Base-by-base conservation (phyloP, 352 stramenopile genomes). In the Phytophthora aleatoria region DNA sequence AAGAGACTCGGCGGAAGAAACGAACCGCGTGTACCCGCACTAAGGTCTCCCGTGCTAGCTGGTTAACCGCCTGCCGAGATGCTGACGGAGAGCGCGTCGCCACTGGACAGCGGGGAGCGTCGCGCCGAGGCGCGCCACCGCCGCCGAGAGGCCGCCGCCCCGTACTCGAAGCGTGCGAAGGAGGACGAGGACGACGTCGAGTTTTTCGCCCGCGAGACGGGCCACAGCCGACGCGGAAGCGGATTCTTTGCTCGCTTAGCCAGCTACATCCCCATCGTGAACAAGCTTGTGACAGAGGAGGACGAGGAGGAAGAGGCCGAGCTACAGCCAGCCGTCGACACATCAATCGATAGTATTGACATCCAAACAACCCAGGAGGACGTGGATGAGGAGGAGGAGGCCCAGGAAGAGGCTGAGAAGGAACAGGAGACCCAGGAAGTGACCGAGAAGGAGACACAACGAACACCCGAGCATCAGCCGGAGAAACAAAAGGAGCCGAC, bases 181-280 rank as follows among this genome's bases (percentile, higher is more conserved):
- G 61, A 69, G 9, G 64, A 74, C 1, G 67, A 73, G 13, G 47
- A 65, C 13, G 36, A 53, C 28, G 39, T 31, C 16, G 61, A 50
- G 53, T 71, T 72, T 30, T 64, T 61, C 26, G 54, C 24, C n/a
- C 42, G 3, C 1, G 35, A 60, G 38, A 60, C 51, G n/a, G 20
- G 35, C 55, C 16, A 48, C 30, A 41, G 13, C 55, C 48, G 33
- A 44, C 64, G 42, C 27, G 61, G 44, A 13, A 53, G 57, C 44
- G 67, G 74, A 5, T 63, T 91, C 31, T 87, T 91, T 30, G 77
- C 81, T 12, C 82, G 82, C 1, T 54, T 91, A 5, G 76, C 88
- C 28, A 88, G 82, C 43, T 85, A 82, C 51, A 67, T 93, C n/a
- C 84, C 84, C 39, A 66, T 92, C 5, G 74, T 90, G 12, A 76